Evolutionary conservation across 257 asterid genomes (phyloP).

Genomic region (Solanum paucissectum): DNA sequence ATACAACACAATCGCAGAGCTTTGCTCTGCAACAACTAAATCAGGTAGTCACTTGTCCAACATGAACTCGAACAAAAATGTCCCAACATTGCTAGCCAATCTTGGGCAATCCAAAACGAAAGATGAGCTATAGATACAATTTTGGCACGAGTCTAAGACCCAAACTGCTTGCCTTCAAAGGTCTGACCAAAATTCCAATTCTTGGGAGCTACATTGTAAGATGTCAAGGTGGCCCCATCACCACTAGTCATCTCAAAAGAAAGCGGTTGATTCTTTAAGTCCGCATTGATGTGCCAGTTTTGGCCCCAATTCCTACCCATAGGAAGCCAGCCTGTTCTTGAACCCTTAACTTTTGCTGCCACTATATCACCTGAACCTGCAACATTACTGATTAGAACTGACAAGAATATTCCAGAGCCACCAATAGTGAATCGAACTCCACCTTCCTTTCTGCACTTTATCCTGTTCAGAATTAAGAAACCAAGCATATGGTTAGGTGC

Average conservation of each 20-base stretch:
- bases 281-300: slow-evolving; percentile 48
- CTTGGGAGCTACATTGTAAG: slow-evolving; percentile 40
- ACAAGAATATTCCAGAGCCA: slow-evolving; percentile 40
- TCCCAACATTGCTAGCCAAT: neutral
- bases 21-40: neutral
- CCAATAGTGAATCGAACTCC: slow-evolving; percentile 41
- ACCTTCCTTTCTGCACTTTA: slow-evolving; percentile 51
- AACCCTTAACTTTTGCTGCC: slow-evolving; percentile 32
- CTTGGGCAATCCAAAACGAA: neutral
- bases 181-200: slow-evolving; percentile 54
- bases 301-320: slow-evolving; percentile 79
- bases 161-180: slow-evolving; percentile 57
- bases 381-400: slow-evolving; percentile 48
- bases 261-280: slow-evolving; percentile 46
- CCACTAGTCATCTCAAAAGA: slow-evolving; percentile 50
- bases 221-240: slow-evolving; percentile 34
- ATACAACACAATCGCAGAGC: neutral
- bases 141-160: slow-evolving; percentile 1
- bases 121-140: neutral
- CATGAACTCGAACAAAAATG: neutral
- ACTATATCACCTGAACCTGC: slow-evolving; percentile 55
- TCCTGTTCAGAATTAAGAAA: slow-evolving; percentile 22
- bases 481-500: neutral
- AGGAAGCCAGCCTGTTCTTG: slow-evolving; percentile 34
- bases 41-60: neutral